Base-by-base conservation (phyloP, 2,329 filamentous ascomycete species). In the Dactylella cylindrospora region DNA sequence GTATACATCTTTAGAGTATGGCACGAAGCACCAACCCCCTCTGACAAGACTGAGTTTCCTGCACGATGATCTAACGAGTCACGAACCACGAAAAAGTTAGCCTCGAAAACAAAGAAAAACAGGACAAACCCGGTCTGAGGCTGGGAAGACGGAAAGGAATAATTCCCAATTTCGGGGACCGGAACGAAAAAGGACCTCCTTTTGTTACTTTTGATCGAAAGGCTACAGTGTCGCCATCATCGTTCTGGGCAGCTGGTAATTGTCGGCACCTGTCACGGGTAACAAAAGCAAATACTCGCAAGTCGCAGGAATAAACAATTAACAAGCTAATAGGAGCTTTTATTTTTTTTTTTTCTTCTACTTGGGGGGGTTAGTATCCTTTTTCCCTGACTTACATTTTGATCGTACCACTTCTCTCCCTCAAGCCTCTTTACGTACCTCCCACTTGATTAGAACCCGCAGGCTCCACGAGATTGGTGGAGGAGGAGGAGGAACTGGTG, bases 41-140 rank as follows among this genome's bases (percentile, higher is more conserved):
- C 29, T 40, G 23, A 50, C 33, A 32, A n/a, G n/a, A n/a, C n/a
- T n/a, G 38, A 46, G 46, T 35, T 22, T 26, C 40, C 54, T 61
- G 55, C 55, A 61, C 55, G 55, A 61, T 61, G 55, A 61, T 61
- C 55, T 61, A 61, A 61, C 55, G 28, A 53, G 55, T 61, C 55
- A 61, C 55, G 55, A 61, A 61, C n/a, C 47, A 52, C 55, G 47
- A 53, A 53, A n/a, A 41, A 47, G 43, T 61, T 61, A 61, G 55
- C 47, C 47, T 61, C 55, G 55, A 61, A 35, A 47, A 47, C 43
- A 53, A 44, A 53, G 53, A 35, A 44, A 53, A 61, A 35, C 55
- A 49, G 38, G 55, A 41, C 52, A 61, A 38, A 61, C n/a, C 55
- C 47, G 47, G 55, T 47, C 55, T 61, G 47, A 53, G 41, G 40